Conservation (phyloP, 306 rosid species). For the Glycyrrhiza uralensis region DNA sequence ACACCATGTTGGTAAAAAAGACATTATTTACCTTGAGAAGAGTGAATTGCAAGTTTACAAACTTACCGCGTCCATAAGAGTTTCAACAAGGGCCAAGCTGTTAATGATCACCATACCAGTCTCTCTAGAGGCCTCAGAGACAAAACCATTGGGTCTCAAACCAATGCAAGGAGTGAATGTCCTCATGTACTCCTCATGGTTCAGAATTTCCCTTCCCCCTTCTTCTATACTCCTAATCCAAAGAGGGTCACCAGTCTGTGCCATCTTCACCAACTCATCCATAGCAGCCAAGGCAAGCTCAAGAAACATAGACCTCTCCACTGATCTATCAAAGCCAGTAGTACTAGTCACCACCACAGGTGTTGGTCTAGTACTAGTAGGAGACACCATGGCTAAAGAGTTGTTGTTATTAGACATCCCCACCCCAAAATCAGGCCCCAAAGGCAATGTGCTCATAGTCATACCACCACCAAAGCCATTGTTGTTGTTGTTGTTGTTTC, state of each 20-base stretch:
- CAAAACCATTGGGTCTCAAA: slow-evolving; percentile 75
- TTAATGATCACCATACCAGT: slow-evolving; percentile 86
- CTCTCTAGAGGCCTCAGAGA: slow-evolving; percentile 77
- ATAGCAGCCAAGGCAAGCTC: slow-evolving; percentile 94
- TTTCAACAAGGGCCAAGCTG: slow-evolving; percentile 86
- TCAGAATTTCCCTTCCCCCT: slow-evolving; percentile 74
- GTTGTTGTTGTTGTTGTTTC: no score
- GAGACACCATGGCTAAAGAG: slow-evolving; percentile 41
- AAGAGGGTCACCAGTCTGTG: slow-evolving; percentile 76
- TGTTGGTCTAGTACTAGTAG: slow-evolving; percentile 25
- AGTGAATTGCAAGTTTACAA: not conserved
- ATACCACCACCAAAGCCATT: slow-evolving; percentile 69
- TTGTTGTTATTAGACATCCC: slow-evolving; percentile 44
- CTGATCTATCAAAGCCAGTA: slow-evolving; percentile 52
- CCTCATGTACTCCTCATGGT: slow-evolving; percentile 73
- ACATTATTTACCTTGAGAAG: not conserved
- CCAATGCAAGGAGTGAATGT: slow-evolving; percentile 80
- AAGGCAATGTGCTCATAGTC: slow-evolving; percentile 55
- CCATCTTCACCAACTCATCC: slow-evolving; percentile 93
- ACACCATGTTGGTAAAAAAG: no score
- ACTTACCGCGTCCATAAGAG: slow-evolving; percentile 83
- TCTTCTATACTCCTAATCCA: slow-evolving; percentile 77
- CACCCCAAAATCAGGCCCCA: slow-evolving; percentile 59
- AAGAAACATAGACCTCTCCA: slow-evolving; percentile 77
- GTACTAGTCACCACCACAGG: no score